Evolutionary conservation across 306 rosid species (phyloP), one percentile per base, ranked within the genome.

Genomic region (Hippophae tibetana): DNA sequence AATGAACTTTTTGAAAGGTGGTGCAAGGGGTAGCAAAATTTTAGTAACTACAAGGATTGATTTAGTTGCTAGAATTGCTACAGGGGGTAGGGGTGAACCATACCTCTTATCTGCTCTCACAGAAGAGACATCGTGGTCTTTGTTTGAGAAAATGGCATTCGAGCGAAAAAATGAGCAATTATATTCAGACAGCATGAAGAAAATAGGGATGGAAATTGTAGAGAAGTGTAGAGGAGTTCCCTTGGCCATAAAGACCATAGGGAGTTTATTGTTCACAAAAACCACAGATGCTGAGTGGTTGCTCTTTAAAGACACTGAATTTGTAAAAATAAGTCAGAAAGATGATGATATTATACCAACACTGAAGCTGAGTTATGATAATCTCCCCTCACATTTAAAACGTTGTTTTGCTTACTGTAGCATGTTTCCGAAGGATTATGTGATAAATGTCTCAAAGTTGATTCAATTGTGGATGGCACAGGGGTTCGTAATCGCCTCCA

Each of bases 181-280:
- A 6, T 40, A 50, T 40, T 44, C 52, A 31, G 38, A 31, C 5
- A 10, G 14, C 7, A 27, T 64, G 42, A 7, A 57, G 3, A 8
- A 45, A 44, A 58, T 63, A 11, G 70, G 57, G 4, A 48, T 51
- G 6, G 70, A 64, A 31, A 71, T 71, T 52, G 65, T 57, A 23
- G 23, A 7, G 18, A 71, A 71, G 51, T 71, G 63, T 12, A 18
- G 40, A 40, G 70, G 75, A 1, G 56, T 45, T 50, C 70, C 70
- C 46, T 54, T 71, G 38, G 66, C 52, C 3, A 44, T 70, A 52
- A 43, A 6, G 6, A 13, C 31, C 6, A 2, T 23, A 12, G 57
- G 57, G 9, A 18, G 62, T 0, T n/a, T 58, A 5, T 44, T 71
- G 11, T 9, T 45, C 7, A 9, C 4, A 0, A 25, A 64, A 3